Percentiles rank a stretch among this genome's conserved stretches.
phyloP scores from a whole-genome alignment of 2,329 filamentous ascomycete genomes.

The Cladosporium phlei region DNA sequence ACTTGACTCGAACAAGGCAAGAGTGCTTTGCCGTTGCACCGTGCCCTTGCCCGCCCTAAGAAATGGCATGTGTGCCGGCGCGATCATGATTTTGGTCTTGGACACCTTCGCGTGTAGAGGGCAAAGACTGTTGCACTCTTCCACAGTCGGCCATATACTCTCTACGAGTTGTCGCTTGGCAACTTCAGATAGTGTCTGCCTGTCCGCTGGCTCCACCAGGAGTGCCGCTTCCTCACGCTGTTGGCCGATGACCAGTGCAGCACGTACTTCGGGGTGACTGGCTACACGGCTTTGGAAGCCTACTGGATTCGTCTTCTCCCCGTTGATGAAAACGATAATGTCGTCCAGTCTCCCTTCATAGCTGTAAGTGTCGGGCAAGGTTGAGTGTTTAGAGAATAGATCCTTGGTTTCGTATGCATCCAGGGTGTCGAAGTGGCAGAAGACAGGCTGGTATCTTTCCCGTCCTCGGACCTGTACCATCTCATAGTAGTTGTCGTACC shows the following conservation, averaged over 20 bases:
- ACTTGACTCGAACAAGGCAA: not conserved
- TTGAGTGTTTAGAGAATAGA: not conserved
- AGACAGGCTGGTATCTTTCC: not conserved
- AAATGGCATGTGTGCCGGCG: not conserved
- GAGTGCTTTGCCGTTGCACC: not conserved
- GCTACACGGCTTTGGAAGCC: not conserved
- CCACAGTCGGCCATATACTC: not conserved
- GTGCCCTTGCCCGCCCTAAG: not conserved
- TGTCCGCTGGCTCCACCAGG: not conserved
- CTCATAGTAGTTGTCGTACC: not conserved
- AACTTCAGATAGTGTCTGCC: not conserved
- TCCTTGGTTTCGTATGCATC: not conserved
- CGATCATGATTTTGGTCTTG: not conserved
- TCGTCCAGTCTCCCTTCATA: not conserved
- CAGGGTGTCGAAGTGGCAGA: not conserved
- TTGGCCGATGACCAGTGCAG: not conserved
- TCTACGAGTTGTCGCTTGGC: not conserved
- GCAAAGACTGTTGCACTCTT: not conserved
- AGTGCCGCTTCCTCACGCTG: not conserved
- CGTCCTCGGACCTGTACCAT: not conserved
- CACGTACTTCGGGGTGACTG: not conserved
- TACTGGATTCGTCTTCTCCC: not conserved
- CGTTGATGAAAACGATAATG: not conserved
- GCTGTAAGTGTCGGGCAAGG: not conserved
- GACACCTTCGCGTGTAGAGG: conserved; percentile 1